These are phyloP conservation scores for Collybia sp. DNA, from an alignment of 768 basidiomycete genomes.

Conservation along the genomic window DNA sequence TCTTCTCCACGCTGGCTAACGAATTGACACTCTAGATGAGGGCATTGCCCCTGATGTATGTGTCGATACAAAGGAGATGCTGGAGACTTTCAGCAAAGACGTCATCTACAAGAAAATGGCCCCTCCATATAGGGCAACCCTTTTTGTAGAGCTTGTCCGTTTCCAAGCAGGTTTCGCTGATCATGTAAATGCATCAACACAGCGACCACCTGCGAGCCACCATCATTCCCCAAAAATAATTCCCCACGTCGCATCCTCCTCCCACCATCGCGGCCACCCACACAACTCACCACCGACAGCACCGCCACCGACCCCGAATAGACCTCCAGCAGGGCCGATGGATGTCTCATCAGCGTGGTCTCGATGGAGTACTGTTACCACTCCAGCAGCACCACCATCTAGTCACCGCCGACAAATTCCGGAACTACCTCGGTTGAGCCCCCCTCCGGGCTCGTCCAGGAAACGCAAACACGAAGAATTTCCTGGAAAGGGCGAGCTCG, in stretches of 20 bases:
- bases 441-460: constrained; percentile 33
- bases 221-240: constrained; percentile 10
- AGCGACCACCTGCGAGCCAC: constrained; percentile 16
- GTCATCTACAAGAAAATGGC: constrained; percentile 65
- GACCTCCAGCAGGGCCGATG: constrained; percentile 5
- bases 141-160: constrained; percentile 71
- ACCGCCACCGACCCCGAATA: constrained; percentile 5
- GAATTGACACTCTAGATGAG: constrained; percentile 19
- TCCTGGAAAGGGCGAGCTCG: constrained; percentile 17
- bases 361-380: constrained; percentile 41
- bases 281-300: constrained; percentile 13
- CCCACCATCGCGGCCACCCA: constrained; percentile 7
- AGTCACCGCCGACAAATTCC: constrained; percentile 34
- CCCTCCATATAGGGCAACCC: constrained; percentile 57
- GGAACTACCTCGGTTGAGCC: constrained; percentile 25
- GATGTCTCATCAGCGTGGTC: constrained; percentile 32
- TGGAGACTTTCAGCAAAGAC: constrained; percentile 69
- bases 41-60: constrained; percentile 54
- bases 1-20: constrained; percentile 5
- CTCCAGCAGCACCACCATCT: constrained; percentile 39
- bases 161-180: constrained; percentile 55
- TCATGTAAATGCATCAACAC: constrained; percentile 18
- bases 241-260: constrained; percentile 10
- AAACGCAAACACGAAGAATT: constrained; percentile 46
- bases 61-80: constrained; percentile 69